phyloP scores from a whole-genome alignment of 768 basidiomycete species.

The Suillus sp. region DNA sequence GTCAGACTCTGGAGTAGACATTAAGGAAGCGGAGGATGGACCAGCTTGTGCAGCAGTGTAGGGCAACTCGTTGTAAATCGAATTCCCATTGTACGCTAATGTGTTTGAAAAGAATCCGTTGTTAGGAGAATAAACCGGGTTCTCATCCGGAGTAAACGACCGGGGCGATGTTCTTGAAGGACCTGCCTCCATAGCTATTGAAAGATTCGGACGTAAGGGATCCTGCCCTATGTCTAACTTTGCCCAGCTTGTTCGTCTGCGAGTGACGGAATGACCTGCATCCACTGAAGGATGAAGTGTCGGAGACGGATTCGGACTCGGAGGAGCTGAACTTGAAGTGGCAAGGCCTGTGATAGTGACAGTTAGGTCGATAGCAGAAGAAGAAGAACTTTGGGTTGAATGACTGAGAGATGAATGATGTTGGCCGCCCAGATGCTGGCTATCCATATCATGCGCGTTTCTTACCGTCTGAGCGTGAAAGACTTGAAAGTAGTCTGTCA shows the following conservation, averaged over 20 bases:
- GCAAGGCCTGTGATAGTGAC: conserved; percentile 47
- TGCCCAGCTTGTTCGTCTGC: conserved; percentile 64
- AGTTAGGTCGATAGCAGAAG: conserved; percentile 59
- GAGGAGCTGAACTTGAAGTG: conserved; percentile 39
- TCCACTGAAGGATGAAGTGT: conserved; percentile 37
- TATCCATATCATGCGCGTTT: conserved; percentile 8
- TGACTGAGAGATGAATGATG: conserved; percentile 12
- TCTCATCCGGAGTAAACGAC: conserved; percentile 35
- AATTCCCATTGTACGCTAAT: background rate
- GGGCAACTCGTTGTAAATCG: conserved; percentile 10
- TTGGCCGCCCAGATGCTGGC: conserved; percentile 14
- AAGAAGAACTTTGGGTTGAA: conserved; percentile 42
- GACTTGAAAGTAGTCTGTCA: background rate
- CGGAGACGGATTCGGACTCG: conserved; percentile 42
- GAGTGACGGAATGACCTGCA: conserved; percentile 39
- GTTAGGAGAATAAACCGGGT: conserved; percentile 51
- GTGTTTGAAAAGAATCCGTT: conserved; percentile 39
- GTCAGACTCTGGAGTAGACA: conserved; percentile 34
- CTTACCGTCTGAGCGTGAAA: background rate
- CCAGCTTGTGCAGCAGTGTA: conserved; percentile 43
- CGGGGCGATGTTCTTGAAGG: conserved; percentile 25
- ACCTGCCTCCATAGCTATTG: conserved; percentile 23
- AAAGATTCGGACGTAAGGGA: conserved; percentile 44
- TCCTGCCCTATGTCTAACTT: conserved; percentile 47
- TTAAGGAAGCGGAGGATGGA: conserved; percentile 56